Conservation (phyloP, 2,329 filamentous ascomycete species). For the Orbilia blumenaviensis region DNA sequence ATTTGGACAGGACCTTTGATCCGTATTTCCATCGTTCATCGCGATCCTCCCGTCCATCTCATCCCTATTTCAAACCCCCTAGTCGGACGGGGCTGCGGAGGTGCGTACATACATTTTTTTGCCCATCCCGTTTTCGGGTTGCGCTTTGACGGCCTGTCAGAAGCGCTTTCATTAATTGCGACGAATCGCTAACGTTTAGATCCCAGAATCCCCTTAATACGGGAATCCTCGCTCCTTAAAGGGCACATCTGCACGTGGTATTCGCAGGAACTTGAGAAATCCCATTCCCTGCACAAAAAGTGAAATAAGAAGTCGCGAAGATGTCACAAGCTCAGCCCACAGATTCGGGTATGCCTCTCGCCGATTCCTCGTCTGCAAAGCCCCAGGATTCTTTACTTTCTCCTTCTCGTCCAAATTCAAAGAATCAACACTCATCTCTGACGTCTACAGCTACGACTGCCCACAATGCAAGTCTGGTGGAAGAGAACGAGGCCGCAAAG, state of each 20-base stretch:
- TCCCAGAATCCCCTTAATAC: constrained; percentile 27
- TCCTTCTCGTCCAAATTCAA: constrained; percentile 54
- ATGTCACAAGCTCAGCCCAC: constrained; percentile 53
- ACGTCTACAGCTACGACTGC: constrained; percentile 57
- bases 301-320: constrained; percentile 13
- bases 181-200: constrained; percentile 26
- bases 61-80: constrained; percentile 9
- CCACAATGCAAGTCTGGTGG: constrained; percentile 55
- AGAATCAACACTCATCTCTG: constrained; percentile 54
- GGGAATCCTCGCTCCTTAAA: constrained; percentile 47
- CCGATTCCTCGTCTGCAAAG: constrained; percentile 53
- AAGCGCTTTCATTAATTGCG: neutral
- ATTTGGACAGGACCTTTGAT: constrained; percentile 9
- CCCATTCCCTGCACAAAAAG: constrained; percentile 37
- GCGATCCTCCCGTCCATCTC: constrained; percentile 18
- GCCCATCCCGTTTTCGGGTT: neutral
- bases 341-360: constrained; percentile 53
- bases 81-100: constrained; percentile 37
- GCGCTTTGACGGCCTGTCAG: neutral
- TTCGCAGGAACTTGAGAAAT: constrained; percentile 38
- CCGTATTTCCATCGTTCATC: constrained; percentile 5
- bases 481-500: constrained; percentile 56
- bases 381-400: constrained; percentile 54
- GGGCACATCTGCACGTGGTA: constrained; percentile 43
- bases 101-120: constrained; percentile 23